Evolutionary conservation across 148 eudicot species (phyloP), one percentile per base, ranked within the genome.

Genomic region (Nyssa sinensis): DNA sequence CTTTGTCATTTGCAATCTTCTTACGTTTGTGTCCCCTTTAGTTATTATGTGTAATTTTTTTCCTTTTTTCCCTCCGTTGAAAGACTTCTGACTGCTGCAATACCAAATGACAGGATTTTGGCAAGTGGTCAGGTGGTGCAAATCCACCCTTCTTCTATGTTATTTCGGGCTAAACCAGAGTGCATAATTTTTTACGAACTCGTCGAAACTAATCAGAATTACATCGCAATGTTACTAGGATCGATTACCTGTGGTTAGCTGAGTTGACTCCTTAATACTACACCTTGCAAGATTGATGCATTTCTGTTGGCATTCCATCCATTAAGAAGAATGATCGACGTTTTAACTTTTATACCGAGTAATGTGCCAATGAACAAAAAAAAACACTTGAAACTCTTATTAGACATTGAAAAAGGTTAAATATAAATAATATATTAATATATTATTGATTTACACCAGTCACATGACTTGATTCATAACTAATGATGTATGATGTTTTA

Each of bases 61-160:
- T 8, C 21, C 21, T 44, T 1, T 65, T 14, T 67, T 57, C 17
- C 29, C 44, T 66, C 44, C 27, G 51, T 49, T 53, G n/a, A n/a
- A 62, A 33, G 37, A 70, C 64, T 14, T 39, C 69, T 79, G 70
- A 51, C 60, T 33, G 33, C 37, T 69, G 1, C 7, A 37, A n/a
- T 31, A 11, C 49, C 24, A 62, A n/a, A 60, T 84, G 75, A 16
- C 80, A 95, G 98, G 93, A 91, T 88, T 81, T 78, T 88, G 84
- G 79, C 86, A 68, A 90, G 88, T 80, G 87, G 88, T 44, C 89
- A 88, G 75, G 74, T 74, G 35, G 98, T 91, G 75, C 88, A 90
- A 73, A 93, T 95, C 53, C 99, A 95, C 78, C 99, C 99, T 10
- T 80, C 90, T 35, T 95, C 99, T 60, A 91, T 88, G 37, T 79